Conservation (phyloP, 2,329 filamentous ascomycete genomes). For the Cryphonectria japonica region DNA sequence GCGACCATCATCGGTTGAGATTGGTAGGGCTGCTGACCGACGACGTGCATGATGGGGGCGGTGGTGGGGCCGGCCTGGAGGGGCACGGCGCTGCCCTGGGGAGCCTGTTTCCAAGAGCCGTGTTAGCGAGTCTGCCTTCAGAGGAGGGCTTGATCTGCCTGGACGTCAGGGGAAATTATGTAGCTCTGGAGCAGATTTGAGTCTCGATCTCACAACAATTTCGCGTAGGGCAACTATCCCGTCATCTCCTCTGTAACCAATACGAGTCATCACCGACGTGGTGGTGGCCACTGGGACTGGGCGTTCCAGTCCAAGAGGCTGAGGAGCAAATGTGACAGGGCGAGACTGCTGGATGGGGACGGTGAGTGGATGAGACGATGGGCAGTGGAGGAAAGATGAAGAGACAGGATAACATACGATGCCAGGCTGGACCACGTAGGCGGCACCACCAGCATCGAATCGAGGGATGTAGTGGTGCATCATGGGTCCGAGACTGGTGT, state of each 20-base stretch:
- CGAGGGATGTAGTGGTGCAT: slow-evolving; percentile 60
- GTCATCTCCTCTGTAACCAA: slow-evolving; percentile 20
- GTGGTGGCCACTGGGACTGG: slow-evolving; percentile 29
- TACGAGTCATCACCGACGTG: slow-evolving; percentile 10
- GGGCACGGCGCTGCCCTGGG: slow-evolving; percentile 29
- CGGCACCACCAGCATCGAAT: slow-evolving; percentile 44
- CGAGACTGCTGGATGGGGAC: slow-evolving; percentile 25
- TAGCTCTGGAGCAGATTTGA: background rate
- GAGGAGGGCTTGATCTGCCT: background rate
- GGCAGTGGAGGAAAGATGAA: slow-evolving; percentile 38
- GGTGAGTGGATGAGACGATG: slow-evolving; percentile 34
- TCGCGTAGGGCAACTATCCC: slow-evolving; percentile 21
- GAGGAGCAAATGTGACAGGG: slow-evolving; percentile 18
- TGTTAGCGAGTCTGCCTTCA: slow-evolving; percentile 27
- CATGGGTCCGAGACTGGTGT: slow-evolving; percentile 60
- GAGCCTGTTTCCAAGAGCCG: slow-evolving; percentile 23
- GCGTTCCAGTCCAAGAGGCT: slow-evolving; percentile 9
- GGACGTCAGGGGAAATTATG: background rate
- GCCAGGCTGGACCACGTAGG: slow-evolving; percentile 18
- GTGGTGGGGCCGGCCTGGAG: slow-evolving; percentile 30
- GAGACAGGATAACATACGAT: slow-evolving; percentile 26
- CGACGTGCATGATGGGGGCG: slow-evolving; percentile 29
- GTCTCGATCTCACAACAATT: slow-evolving; percentile 21
- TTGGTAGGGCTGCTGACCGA: slow-evolving; percentile 34
- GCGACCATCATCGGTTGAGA: slow-evolving; percentile 28